These are phyloP conservation scores for Candida adriatica DNA, from an alignment of 805 yeast species.

Conservation along the genomic window DNA sequence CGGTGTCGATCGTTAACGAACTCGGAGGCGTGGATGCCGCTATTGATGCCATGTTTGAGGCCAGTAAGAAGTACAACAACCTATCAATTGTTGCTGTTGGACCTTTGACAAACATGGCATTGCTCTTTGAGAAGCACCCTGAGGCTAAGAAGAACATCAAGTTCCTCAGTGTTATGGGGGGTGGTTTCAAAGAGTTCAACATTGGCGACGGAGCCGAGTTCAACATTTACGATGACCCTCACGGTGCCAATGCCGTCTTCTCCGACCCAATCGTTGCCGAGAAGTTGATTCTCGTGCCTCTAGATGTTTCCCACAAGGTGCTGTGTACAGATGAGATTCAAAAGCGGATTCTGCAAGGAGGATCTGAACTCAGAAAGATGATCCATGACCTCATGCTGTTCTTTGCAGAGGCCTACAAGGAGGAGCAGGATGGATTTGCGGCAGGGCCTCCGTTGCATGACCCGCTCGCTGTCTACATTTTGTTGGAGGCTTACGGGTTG, in stretches of 20 bases:
- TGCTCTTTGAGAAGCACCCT: slow-evolving; percentile 49
- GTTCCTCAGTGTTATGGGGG: slow-evolving; percentile 72
- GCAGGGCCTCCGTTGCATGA: slow-evolving; percentile 78
- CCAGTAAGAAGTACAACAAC: slow-evolving; percentile 36
- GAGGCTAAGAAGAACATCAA: slow-evolving; percentile 41
- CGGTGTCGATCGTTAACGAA: slow-evolving; percentile 24
- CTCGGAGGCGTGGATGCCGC: slow-evolving; percentile 36
- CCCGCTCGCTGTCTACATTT: slow-evolving; percentile 60
- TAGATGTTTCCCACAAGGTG: slow-evolving; percentile 66
- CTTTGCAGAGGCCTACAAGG: slow-evolving; percentile 40
- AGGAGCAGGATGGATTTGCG: slow-evolving; percentile 31
- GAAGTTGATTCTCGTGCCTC: slow-evolving; percentile 51
- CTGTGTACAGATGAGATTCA: slow-evolving; percentile 40
- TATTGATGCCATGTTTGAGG: slow-evolving; percentile 26
- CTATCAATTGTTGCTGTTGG: slow-evolving; percentile 70
- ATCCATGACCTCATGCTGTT: slow-evolving; percentile 47
- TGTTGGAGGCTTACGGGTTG: slow-evolving; percentile 32
- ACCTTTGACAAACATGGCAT: slow-evolving; percentile 65
- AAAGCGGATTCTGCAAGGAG: slow-evolving; percentile 29
- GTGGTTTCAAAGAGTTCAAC: slow-evolving; percentile 34
- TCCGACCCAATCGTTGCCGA: slow-evolving; percentile 35
- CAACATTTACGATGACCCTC: slow-evolving; percentile 69
- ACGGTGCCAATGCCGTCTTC: slow-evolving; percentile 59
- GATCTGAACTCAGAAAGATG: slow-evolving; percentile 43
- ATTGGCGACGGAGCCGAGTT: slow-evolving; percentile 55